phyloP scores from a whole-genome alignment of 192 early-diverging fungal genomes.

The Umbelopsis sp. region DNA sequence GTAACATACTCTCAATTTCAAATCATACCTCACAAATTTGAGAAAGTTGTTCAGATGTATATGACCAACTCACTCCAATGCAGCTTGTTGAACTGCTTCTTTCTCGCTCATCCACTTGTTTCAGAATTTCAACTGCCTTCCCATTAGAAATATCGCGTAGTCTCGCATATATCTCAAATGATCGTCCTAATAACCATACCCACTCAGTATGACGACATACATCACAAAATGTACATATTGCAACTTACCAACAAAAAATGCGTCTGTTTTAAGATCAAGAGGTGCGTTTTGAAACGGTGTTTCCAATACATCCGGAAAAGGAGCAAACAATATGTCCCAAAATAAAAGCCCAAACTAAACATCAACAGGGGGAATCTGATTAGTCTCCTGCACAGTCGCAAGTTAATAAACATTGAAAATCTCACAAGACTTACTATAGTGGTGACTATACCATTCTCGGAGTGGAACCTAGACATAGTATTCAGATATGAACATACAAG shows the following conservation, averaged over 20 bases:
- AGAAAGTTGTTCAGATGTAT: constrained; percentile 42
- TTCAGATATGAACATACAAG: not conserved
- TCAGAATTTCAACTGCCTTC: constrained; percentile 38
- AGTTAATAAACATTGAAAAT: not conserved
- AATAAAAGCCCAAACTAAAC: constrained; percentile 61
- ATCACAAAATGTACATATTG: not conserved
- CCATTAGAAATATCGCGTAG: constrained; percentile 36
- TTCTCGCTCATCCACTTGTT: constrained; percentile 43
- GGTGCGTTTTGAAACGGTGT: constrained; percentile 70
- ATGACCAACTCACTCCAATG: constrained; percentile 55
- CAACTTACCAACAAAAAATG: constrained; percentile 58
- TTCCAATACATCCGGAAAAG: constrained; percentile 68
- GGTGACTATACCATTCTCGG: constrained; percentile 62
- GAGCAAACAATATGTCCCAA: constrained; percentile 71
- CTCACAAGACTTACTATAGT: constrained; percentile 43
- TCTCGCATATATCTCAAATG: constrained; percentile 41
- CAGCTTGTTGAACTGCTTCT: constrained; percentile 44
- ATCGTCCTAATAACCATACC: constrained; percentile 36
- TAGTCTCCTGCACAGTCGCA: not conserved
- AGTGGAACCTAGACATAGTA: constrained; percentile 48
- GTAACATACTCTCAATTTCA: not conserved
- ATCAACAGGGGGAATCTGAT: not conserved
- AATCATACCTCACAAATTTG: constrained; percentile 52
- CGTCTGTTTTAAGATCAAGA: constrained; percentile 66
- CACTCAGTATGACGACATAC: constrained; percentile 2